Evolutionary conservation across 768 basidiomycete genomes (phyloP).

Genomic region (Cystoderma amianthinum): DNA sequence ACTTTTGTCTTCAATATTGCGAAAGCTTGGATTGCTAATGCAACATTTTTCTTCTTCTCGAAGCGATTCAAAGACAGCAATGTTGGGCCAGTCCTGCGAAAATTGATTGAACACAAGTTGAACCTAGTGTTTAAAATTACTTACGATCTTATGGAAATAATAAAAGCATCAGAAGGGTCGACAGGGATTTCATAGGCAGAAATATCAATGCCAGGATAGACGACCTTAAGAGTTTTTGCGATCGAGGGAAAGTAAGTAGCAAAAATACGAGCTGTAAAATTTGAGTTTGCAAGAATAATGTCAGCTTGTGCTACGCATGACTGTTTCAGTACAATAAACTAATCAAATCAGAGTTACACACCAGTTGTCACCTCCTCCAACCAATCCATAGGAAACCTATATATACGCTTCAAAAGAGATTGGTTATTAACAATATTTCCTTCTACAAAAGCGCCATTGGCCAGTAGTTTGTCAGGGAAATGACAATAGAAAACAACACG

Average conservation of each 20-base stretch:
- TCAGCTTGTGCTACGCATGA: conserved; percentile 71
- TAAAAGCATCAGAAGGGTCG: conserved; percentile 39
- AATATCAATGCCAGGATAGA: conserved; percentile 94
- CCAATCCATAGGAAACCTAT: conserved; percentile 86
- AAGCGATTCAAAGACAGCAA: conserved; percentile 90
- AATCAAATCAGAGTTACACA: conserved; percentile 27
- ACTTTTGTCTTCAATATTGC: conserved; percentile 37
- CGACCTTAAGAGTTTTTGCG: conserved; percentile 53
- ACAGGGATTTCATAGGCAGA: conserved; percentile 54
- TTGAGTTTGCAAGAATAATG: conserved; percentile 85
- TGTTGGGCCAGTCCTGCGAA: conserved; percentile 55
- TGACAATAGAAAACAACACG: conserved; percentile 97
- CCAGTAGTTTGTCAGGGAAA: conserved; percentile 92
- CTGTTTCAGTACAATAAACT: not conserved
- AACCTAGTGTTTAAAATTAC: conserved; percentile 18
- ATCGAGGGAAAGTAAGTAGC: conserved; percentile 70
- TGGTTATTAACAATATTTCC: conserved; percentile 35
- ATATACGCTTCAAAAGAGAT: conserved; percentile 61
- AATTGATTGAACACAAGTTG: conserved; percentile 1
- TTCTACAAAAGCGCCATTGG: conserved; percentile 61
- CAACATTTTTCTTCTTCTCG: conserved; percentile 90
- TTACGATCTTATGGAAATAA: conserved; percentile 51
- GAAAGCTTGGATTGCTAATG: conserved; percentile 77
- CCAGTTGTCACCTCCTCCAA: conserved; percentile 87
- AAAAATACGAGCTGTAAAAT: conserved; percentile 83